Conservation (phyloP, 164 flowering plant species). For the Liriodendron chinense region DNA sequence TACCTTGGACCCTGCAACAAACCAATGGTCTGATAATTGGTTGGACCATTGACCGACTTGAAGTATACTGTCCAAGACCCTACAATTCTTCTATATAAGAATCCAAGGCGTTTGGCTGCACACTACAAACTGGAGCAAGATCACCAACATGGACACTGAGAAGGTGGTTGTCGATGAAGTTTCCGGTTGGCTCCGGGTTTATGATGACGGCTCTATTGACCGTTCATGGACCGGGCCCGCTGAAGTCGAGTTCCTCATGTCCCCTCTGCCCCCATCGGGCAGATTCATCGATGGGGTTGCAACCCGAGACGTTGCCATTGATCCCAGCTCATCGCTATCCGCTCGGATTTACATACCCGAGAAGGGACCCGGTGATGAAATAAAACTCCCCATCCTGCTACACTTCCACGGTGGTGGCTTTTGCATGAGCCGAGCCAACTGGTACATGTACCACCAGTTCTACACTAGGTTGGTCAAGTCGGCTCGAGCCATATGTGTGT, state of each 20-base stretch:
- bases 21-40: too few relatives aligned
- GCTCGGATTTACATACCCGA: constrained; percentile 63
- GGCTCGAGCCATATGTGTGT: constrained; percentile 42
- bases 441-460: constrained; percentile 60
- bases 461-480: constrained; percentile 45
- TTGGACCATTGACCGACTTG: too few relatives aligned
- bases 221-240: constrained; percentile 73
- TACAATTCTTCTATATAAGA: too few relatives aligned
- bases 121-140: neutral
- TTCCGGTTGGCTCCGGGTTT: constrained; percentile 65
- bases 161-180: constrained; percentile 47
- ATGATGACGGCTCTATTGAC: constrained; percentile 62
- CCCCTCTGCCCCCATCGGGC: constrained; percentile 46
- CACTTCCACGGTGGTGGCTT: constrained; percentile 87
- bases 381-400: constrained; percentile 53
- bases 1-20: too few relatives aligned
- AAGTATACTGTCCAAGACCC: too few relatives aligned
- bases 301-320: constrained; percentile 33
- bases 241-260: constrained; percentile 50
- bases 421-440: constrained; percentile 64
- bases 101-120: too few relatives aligned
- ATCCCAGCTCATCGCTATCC: constrained; percentile 26
- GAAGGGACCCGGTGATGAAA: neutral
- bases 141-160: constrained; percentile 6
- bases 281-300: constrained; percentile 59